These are phyloP conservation scores for Phytophthora cryptogea DNA, from an alignment of 352 stramenopile genomes.

Conservation along the genomic window DNA sequence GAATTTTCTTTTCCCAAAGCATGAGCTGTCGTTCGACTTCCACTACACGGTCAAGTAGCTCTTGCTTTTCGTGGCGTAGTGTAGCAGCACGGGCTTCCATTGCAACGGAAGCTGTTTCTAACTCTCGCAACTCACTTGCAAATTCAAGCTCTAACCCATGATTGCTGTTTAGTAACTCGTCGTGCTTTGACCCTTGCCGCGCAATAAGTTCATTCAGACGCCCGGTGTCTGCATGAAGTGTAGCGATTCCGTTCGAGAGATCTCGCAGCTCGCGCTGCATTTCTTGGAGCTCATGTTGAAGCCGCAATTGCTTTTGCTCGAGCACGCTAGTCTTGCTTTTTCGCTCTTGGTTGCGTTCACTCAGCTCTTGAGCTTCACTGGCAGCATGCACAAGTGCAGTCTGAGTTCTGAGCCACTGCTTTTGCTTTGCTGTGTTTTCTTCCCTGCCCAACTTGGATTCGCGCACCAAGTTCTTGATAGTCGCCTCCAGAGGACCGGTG, in stretches of 20 bases:
- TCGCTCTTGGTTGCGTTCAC: conserved; percentile 90
- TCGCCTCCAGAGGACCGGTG: conserved; percentile 93
- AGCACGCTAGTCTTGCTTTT: conserved; percentile 91
- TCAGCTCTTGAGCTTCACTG: conserved; percentile 87
- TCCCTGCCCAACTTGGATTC: conserved; percentile 78
- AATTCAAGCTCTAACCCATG: conserved; percentile 91
- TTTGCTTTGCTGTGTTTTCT: conserved; percentile 83
- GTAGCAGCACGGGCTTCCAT: conserved; percentile 76
- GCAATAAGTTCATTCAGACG: conserved; percentile 94
- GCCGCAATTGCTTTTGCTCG: conserved; percentile 89
- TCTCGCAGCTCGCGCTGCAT: conserved; percentile 87
- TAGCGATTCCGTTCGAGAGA: conserved; percentile 61
- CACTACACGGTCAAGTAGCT: conserved; percentile 89
- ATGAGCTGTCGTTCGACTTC: conserved; percentile 93
- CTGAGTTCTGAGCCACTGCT: conserved; percentile 92
- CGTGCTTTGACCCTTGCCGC: conserved; percentile 78
- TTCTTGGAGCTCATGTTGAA: conserved; percentile 82
- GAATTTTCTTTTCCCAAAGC: conserved; percentile 97
- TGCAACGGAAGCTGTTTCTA: conserved; percentile 78
- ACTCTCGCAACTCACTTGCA: conserved; percentile 89
- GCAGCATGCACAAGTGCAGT: conserved; percentile 89
- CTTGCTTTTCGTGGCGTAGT: conserved; percentile 86
- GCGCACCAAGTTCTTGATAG: conserved; percentile 92
- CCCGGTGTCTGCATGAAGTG: conserved; percentile 92
- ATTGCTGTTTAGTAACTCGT: conserved; percentile 88